A percentile compares a stretch with the other conserved stretches of the same genome.
phyloP scores from a whole-genome alignment of 2,329 filamentous ascomycete species.

The Lasiodiplodia hormozganensis region DNA sequence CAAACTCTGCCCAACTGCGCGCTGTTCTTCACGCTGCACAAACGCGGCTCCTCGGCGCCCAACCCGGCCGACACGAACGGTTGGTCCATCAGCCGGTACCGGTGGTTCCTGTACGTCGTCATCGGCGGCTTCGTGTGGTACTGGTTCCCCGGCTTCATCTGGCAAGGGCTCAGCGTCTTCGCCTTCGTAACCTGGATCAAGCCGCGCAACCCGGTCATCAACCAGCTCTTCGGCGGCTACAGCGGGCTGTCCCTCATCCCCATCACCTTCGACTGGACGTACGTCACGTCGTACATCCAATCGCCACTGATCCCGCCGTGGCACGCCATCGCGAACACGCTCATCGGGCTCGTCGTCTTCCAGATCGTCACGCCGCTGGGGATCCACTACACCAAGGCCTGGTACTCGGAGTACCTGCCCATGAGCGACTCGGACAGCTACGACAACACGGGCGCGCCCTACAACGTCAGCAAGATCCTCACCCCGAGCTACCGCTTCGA shows the following conservation, averaged over 20 bases:
- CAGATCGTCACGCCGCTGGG: conserved; percentile 34
- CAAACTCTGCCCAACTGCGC: conserved; percentile 35
- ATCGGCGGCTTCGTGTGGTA: conserved; percentile 36
- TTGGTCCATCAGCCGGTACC: conserved; percentile 36
- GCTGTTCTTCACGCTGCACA: conserved; percentile 38
- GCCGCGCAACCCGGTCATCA: conserved; percentile 36
- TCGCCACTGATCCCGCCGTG: conserved; percentile 35
- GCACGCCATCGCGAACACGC: conserved; percentile 68
- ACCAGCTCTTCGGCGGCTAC: conserved; percentile 38
- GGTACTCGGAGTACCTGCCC: conserved; percentile 63
- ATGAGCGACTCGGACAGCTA: conserved; percentile 50
- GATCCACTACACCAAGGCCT: conserved; percentile 63
- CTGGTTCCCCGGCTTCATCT: conserved; percentile 38
- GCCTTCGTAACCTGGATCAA: conserved; percentile 39
- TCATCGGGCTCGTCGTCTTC: conserved; percentile 48
- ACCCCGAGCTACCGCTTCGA: conserved; percentile 43
- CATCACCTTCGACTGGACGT: conserved; percentile 42
- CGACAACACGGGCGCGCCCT: conserved; percentile 70
- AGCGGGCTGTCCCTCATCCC: conserved; percentile 28
- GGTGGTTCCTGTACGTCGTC: conserved; percentile 37
- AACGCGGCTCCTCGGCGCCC: neutral
- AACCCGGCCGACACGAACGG: conserved; percentile 34
- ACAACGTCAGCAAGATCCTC: conserved; percentile 63
- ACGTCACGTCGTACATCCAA: conserved; percentile 37
- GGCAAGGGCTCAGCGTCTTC: conserved; percentile 33